Evolutionary conservation across 371 early-diverging fungal species (phyloP), one percentile per base, ranked within the genome.

Genomic region (Mucor velutinosus): DNA sequence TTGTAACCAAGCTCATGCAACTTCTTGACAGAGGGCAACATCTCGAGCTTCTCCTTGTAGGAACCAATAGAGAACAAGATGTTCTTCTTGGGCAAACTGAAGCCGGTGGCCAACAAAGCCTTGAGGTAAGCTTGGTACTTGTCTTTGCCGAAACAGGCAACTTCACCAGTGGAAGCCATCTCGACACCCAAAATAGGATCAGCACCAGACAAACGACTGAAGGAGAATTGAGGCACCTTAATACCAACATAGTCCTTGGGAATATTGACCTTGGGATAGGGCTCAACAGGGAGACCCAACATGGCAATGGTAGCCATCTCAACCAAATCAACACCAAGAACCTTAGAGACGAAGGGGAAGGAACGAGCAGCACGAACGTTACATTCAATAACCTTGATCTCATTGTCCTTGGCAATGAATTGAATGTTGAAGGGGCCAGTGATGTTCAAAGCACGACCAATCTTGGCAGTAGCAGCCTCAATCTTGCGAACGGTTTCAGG

Each of bases 361-460:
- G 95, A 95, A 58, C 98, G 89, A 23, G 97, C 93, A 2, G 98
- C 97, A 65, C 98, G 94, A 7, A 98, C 86, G 71, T 98, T 98
- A 82, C 97, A 98, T 80, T 98, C 98, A 64, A 98, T 97, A 33
- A 98, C 95, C 86, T 96, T 96, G 82, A 97, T 91, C 74, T 95
- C 94, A 74, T 94, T 94, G 81, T 94, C 87, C 87, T 95, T 94
- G 78, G 94, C 94, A 73, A 98, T 96, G 70, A 98, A 93, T 82
- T 98, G 97, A 75, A 98, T 97, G 81, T 98, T 98, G 87, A 88
- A 93, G n/a, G 97, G 97, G n/a, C 98, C 98, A 10, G 98, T 95
- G 57, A 97, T 93, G 66, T 96, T 91, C 67, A 98, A 79, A 3
- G 95, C 95, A 67, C 88, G 89, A 55, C 91, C 97, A 64, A 98